Base-by-base conservation (phyloP, 1,139 yeast species). In the Debaryomyces sp. region DNA sequence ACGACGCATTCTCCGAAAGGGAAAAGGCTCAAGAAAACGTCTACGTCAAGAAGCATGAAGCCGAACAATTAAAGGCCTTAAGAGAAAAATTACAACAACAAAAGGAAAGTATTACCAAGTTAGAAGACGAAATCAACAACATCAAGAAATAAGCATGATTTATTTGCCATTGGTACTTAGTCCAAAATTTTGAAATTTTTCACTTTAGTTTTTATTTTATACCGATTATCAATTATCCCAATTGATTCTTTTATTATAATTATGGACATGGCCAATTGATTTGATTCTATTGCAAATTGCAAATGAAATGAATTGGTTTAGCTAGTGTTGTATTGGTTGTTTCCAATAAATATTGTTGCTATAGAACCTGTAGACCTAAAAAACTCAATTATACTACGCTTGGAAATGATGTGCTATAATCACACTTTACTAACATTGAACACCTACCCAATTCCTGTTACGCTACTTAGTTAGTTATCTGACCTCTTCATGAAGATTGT, bases 11-110 rank as follows among this genome's bases (percentile, higher is more conserved):
- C 62, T 57, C 65, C 54, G 79, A 75, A 51, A 74, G 70, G 60
- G 80, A 76, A 66, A 72, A 62, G 53, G 80, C 80, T 47, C 71
- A 73, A 58, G 81, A 76, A 62, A 66, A 62, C 52, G 70, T 68
- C 45, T 76, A 75, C 66, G 63, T 76, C 54, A 76, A 65, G 61
- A 71, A 75, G 62, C 80, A 75, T 56, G 80, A 76, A 66, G 71
- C 73, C 48, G 80, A 75, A 62, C 80, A 75, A 68, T 76, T 76
- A 66, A 71, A 68, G 62, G 69, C 67, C 46, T 75, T 76, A 63
- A 76, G 61, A 58, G 79, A 73, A 56, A 69, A 74, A 63, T 72
- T 76, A 62, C 71, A 70, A 50, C 61, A 75, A 57, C 80, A 75
- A 62, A 73, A 75, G 73, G 67, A 70, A 54, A 67, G 76, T 52